Base-by-base conservation (phyloP, 768 basidiomycete genomes). In the Mycena maculata region DNA sequence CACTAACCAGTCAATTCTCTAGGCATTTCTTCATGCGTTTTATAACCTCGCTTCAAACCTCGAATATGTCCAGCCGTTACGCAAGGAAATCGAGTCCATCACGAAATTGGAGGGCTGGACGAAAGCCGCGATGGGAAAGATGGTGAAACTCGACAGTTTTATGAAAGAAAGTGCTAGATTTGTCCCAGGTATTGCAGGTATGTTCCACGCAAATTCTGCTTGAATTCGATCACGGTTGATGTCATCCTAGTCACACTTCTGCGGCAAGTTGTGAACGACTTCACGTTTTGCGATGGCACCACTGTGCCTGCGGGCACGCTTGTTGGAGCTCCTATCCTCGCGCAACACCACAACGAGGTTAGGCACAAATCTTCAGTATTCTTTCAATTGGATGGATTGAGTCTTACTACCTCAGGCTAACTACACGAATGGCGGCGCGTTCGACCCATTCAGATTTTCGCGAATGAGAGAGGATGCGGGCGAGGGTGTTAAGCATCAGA, bases 201-300 rank as follows among this genome's bases (percentile, higher is more conserved):
- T 18, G 31, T 31, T 15, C n/a, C 6, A 8, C 22, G 41, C 23
- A 54, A 10, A 3, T 18, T 50, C 3, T 42, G 13, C 36, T 13
- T 10, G 27, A 47, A 2, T 23, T n/a, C 9, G 11, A 47, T 45
- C 28, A 20, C 8, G 10, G 5, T 18, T 56, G 47, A 12, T 0
- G 18, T n/a, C n/a, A 41, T n/a, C n/a, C n/a, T 2, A 79, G 77
- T 72, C 13, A 30, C 31, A 9, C 65, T 83, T 38, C 60, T 68
- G 16, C 79, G 84, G 8, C 75, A 76, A 61, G 77, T 77, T 2
- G 53, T 79, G 25, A 73, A 79, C 54, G 80, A 83, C 47, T 81
- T 80, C 71, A 81, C 78, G 1, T 80, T 87, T 57, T 83, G 82
- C 3, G 79, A 86, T 69, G 84, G 84, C 7, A 81, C 79, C 1